These are phyloP conservation scores for Zygotorulaspora danielsina DNA, from an alignment of 805 yeast species.

Conservation along the genomic window DNA sequence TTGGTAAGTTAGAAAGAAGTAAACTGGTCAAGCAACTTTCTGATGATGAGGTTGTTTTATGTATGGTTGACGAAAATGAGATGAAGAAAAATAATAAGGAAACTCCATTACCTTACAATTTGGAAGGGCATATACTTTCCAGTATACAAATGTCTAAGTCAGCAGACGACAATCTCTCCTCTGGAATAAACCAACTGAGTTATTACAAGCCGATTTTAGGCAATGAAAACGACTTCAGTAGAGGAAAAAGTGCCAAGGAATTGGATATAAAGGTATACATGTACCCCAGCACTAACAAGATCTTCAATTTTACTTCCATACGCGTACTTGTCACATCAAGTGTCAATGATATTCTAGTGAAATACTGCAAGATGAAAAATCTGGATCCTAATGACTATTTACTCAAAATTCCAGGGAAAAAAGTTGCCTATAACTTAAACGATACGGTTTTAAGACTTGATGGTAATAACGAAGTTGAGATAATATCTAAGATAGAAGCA, in stretches of 20 bases:
- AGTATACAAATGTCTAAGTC: slow-evolving; percentile 5
- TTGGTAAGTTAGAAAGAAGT: slow-evolving; percentile 77
- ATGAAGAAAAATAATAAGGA: slow-evolving; percentile 46
- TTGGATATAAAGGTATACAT: slow-evolving; percentile 34
- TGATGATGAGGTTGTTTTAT: slow-evolving; percentile 76
- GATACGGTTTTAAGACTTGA: slow-evolving; percentile 42
- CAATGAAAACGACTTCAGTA: slow-evolving; percentile 14
- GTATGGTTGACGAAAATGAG: slow-evolving; percentile 47
- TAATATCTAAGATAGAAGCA: slow-evolving; percentile 42
- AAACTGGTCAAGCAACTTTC: slow-evolving; percentile 66
- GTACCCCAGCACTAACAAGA: slow-evolving; percentile 33
- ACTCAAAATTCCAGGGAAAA: slow-evolving; percentile 35
- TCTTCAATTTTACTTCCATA: slow-evolving; percentile 30
- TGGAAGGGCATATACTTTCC: slow-evolving; percentile 16
- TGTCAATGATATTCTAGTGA: slow-evolving; percentile 37
- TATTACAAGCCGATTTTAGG: slow-evolving; percentile 40
- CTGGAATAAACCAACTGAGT: slow-evolving; percentile 31
- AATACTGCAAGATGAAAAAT: slow-evolving; percentile 35
- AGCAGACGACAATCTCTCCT: slow-evolving; percentile 9
- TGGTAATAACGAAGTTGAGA: slow-evolving; percentile 40
- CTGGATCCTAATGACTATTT: slow-evolving; percentile 38
- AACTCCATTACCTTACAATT: slow-evolving; percentile 50
- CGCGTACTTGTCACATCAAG: slow-evolving; percentile 35
- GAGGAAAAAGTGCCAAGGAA: slow-evolving; percentile 26
- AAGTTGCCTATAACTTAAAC: slow-evolving; percentile 34